Evolutionary conservation across 176 grass and related monocot species (phyloP), one percentile per base, ranked within the genome.

Genomic region (Dactylis glomerata): DNA sequence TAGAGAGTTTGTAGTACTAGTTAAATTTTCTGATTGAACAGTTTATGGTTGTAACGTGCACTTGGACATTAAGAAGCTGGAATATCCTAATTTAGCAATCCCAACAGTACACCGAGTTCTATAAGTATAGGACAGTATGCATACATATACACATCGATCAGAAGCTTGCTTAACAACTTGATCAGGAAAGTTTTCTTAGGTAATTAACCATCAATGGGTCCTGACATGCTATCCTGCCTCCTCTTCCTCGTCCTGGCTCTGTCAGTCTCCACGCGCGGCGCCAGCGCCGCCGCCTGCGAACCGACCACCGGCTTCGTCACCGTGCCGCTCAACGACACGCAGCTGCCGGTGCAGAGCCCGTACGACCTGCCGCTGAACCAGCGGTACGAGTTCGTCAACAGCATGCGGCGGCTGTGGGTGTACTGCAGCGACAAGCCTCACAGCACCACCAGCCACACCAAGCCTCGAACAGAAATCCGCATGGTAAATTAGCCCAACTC

Each of bases 371-470:
- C 31, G 16, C 42, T 71, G 22, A 40, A 14, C 5, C 3, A 84
- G n/a, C 80, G 75, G 0, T 91, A 81, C 59, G 75, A 76, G 81
- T 26, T 56, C 47, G 33, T 17, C 40, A 37, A 78, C 34, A 73
- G 83, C 11, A 44, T 83, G 15, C 30, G 83, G 7, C 42, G 49
- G 41, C 33, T 90, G 28, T 90, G 88, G 88, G 84, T 86, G 16
- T 83, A 79, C 79, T 61, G 82, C 56, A 28, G 28, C 31, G 89
- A 91, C 77, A 88, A 91, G 81, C 82, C 89, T 40, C 27, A 45
- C 20, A 52, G 54, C 44, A 0, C 68, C 4, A 28, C 3, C 7
- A 46, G 81, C 74, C 57, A 50, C 19, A 38, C 79, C 77, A 58
- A 10, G 22, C 33, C 91, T 0, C 81, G 87, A 31, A 87, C 91